phyloP scores from a whole-genome alignment of 2,329 filamentous ascomycete species.

The Apiospora rasikravindrae region DNA sequence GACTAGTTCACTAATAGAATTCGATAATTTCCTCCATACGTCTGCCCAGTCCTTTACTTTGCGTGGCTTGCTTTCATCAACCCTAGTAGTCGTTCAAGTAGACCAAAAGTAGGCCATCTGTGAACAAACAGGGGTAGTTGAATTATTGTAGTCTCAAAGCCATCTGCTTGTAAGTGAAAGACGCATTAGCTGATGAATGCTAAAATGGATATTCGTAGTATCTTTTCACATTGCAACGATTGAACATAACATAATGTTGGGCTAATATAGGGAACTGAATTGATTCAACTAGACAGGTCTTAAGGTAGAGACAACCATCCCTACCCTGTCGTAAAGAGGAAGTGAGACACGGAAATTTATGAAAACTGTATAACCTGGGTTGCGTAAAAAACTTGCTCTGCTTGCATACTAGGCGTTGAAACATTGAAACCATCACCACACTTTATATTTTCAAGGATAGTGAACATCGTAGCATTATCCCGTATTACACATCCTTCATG shows the following conservation, averaged over 20 bases:
- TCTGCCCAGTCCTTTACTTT: background rate
- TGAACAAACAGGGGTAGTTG: background rate
- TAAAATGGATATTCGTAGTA: too few relatives aligned
- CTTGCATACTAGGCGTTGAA: background rate
- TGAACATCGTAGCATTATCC: background rate
- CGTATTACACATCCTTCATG: background rate
- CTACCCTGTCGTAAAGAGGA: background rate
- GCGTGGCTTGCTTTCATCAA: background rate
- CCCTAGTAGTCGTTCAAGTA: background rate
- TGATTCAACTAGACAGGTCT: background rate
- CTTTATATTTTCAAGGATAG: background rate
- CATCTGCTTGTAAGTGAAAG: too few relatives aligned
- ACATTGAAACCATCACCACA: background rate
- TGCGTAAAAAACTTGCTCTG: background rate
- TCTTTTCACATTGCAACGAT: too few relatives aligned
- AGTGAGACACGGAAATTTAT: background rate
- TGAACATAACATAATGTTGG: background rate
- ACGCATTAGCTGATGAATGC: too few relatives aligned
- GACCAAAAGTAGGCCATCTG: background rate
- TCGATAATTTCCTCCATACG: background rate
- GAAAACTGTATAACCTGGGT: background rate
- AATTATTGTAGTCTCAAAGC: too few relatives aligned
- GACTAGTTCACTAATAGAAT: background rate
- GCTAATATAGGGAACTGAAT: background rate
- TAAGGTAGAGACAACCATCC: background rate